These are phyloP conservation scores for Collybia nuda DNA, from an alignment of 768 basidiomycete species.

Conservation along the genomic window DNA sequence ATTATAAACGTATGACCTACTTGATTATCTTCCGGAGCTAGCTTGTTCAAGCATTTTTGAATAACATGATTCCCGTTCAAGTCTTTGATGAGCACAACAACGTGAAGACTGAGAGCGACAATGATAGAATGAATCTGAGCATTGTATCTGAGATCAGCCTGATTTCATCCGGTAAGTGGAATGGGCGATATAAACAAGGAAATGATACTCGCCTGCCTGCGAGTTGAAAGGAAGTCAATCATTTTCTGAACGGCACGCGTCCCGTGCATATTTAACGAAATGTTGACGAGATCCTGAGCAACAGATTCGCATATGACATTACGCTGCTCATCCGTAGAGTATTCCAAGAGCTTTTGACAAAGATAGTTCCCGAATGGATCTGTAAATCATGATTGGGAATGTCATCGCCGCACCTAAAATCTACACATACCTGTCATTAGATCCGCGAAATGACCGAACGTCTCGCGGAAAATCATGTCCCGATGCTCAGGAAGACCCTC, in stretches of 20 bases:
- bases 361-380: constrained; percentile 99
- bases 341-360: constrained; percentile 97
- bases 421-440: constrained; percentile 84
- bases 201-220: constrained; percentile 75
- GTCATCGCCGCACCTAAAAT: constrained; percentile 1
- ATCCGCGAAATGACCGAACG: constrained; percentile 95
- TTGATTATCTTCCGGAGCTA: constrained; percentile 98
- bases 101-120: constrained; percentile 93
- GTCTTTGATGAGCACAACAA: constrained; percentile 99
- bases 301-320: constrained; percentile 97
- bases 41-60: constrained; percentile 98
- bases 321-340: constrained; percentile 95
- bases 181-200: constrained; percentile 32
- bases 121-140: constrained; percentile 96
- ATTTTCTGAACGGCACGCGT: constrained; percentile 99
- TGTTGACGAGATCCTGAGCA: constrained; percentile 94
- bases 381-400: constrained; percentile 22
- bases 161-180: constrained; percentile 51
- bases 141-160: constrained; percentile 84
- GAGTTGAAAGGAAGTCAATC: constrained; percentile 97
- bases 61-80: constrained; percentile 97
- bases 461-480: constrained; percentile 99
- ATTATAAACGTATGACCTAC: constrained; percentile 31
- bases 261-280: constrained; percentile 99
- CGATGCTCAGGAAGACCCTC: constrained; percentile 94